Evolutionary conservation across 1,284 basidiomycete species (phyloP), one percentile per base, ranked within the genome.

Genomic region (Leccinum solheimii): DNA sequence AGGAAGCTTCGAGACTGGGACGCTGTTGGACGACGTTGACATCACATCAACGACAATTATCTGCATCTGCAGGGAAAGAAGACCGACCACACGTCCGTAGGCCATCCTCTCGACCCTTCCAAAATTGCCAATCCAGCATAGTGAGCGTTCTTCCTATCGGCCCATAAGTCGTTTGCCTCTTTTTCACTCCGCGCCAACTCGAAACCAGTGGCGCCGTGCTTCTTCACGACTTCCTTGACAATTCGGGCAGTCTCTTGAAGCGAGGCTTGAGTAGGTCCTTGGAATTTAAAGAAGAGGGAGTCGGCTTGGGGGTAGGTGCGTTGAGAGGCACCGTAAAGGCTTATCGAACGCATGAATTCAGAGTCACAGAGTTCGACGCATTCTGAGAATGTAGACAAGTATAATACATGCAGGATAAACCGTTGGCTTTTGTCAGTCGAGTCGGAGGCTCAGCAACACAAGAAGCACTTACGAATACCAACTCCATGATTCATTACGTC

Each of bases 241-340:
- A 85, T 80, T 21, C 78, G 78, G 1, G 88, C 85, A 0, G 88
- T 86, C 66, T 92, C 88, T 10, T 80, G 71, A 62, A 93, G 82
- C 4, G 88, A 80, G 4, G 78, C 78, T 3, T 80, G 74, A 1
- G 87, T 84, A 26, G 83, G 80, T 5, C 91, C 92, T 73, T 94
- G 92, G 71, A 96, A 88, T 75, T 96, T 96, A 82, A 96, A 89
- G 80, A 94, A 95, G 13, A 96, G 80, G 32, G 85, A 85, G 69
- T 94, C 91, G 56, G 81, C 81, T 65, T 87, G 87, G 1, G 85
- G 85, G 78, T 87, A 94, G 63, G 81, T 82, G 26, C 81, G 84
- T 9, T 69, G 68, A 9, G 85, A 83, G 62, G 82, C 74, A 51
- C 90, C 87, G 63, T 81, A 85, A 43, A 80, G 70, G 75, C 94